Evolutionary conservation across 345 rosid genomes (phyloP).

Genomic region (Geranium rotundifolium): DNA sequence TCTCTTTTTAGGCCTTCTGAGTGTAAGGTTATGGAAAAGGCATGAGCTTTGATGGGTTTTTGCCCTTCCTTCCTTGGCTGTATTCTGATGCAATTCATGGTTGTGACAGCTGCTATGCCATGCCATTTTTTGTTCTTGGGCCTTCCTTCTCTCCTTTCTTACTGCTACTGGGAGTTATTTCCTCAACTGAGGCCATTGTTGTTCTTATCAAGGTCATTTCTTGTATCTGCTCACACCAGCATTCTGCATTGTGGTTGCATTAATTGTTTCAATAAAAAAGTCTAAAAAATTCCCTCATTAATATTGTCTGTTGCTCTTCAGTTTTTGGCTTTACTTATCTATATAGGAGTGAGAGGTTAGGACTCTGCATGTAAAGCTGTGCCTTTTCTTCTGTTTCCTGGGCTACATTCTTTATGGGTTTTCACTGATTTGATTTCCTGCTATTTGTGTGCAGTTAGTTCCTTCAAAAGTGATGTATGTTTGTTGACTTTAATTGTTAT

Average conservation of each 20-base stretch:
- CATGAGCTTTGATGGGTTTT: conserved; percentile 28
- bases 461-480: neutral
- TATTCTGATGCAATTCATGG: conserved; percentile 26
- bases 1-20: conserved; percentile 11
- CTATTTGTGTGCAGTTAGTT: no score
- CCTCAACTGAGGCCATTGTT: conserved; percentile 20
- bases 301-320: conserved; percentile 8
- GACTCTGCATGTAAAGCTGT: conserved; percentile 2
- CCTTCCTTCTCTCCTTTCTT: conserved; percentile 24
- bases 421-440: conserved; percentile 2
- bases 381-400: neutral
- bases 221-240: neutral
- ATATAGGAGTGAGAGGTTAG: neutral
- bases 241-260: conserved; percentile 9
- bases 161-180: conserved; percentile 23
- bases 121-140: conserved; percentile 22
- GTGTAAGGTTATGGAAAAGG: conserved; percentile 6
- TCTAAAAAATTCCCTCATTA: neutral
- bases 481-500: conserved; percentile 7
- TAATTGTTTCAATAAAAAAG: neutral
- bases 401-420: conserved; percentile 7
- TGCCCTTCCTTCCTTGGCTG: conserved; percentile 24
- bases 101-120: conserved; percentile 31
- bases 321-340: conserved; percentile 8
- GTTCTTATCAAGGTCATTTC: conserved; percentile 9